Evolutionary conservation across 345 rosid genomes (phyloP).

Genomic region (Rhodamnia rubescens): DNA sequence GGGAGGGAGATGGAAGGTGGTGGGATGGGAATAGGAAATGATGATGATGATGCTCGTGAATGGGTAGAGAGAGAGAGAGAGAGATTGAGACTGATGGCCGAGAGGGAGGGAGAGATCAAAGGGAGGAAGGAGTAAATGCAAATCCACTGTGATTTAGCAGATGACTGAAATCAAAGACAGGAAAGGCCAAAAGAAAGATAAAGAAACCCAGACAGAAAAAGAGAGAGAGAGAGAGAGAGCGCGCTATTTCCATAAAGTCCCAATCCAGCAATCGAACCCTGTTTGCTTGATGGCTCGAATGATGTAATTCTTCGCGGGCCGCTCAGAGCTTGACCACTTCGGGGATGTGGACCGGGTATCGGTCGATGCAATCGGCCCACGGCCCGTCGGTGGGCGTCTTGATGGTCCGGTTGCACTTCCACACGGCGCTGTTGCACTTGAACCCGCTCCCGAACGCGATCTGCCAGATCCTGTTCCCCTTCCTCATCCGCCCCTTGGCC

Average conservation of each 20-base stretch:
- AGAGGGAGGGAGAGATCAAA: neutral
- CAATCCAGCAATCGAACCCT: neutral
- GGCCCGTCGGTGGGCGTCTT: conserved; percentile 45
- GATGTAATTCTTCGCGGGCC: neutral
- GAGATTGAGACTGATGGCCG: neutral
- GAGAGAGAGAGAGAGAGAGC: neutral
- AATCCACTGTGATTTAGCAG: neutral
- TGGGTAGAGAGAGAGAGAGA: neutral
- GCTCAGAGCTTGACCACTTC: conserved; percentile 58
- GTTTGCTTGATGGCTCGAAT: neutral
- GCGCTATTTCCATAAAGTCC: neutral
- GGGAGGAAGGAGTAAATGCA: conserved; percentile 1
- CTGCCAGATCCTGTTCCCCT: conserved; percentile 73
- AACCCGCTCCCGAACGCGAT: conserved; percentile 89
- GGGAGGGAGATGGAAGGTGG: neutral
- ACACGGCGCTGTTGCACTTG: conserved; percentile 84
- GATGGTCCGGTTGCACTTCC: conserved; percentile 74
- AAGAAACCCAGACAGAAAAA: neutral
- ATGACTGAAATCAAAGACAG: neutral
- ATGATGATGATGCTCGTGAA: neutral
- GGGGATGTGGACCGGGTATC: conserved; percentile 68
- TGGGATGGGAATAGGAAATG: neutral
- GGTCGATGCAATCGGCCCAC: conserved; percentile 63
- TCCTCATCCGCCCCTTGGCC: conserved; percentile 65
- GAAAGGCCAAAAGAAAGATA: neutral